Base-by-base conservation (phyloP, 352 stramenopile genomes). In the Aphanomyces cochlioides region DNA sequence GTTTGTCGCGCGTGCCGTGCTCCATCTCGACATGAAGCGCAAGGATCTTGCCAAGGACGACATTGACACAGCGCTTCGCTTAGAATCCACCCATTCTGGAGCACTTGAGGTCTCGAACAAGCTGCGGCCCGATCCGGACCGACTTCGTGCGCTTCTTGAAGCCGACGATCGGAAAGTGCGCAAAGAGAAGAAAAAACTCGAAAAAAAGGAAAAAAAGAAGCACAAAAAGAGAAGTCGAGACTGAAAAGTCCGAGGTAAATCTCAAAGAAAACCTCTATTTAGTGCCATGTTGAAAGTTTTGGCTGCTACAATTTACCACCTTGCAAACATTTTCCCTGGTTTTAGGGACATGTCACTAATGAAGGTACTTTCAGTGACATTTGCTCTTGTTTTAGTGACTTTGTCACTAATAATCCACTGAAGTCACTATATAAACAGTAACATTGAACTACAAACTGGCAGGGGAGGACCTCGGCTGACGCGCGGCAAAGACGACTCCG, bases 131-230 rank as follows among this genome's bases (percentile, higher is more conserved):
- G 63, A 70, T 34, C 47, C 50, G 4, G 36, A 70, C 17, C 64
- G 64, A 4, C 21, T 70, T 10, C 53, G 53, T 7, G 43, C 53
- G 28, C 54, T 70, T 48, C 39, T 70, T 19, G 36, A 70, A 63
- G 36, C 37, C 10, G 64, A 70, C 19, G 47, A 61, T 5, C 15
- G 28, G 39, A n/a, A 43, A 21, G 4, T 10, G 15, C 8, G n/a
- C 39, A 70, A 70, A 39, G 40, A 70, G 7, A 50, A 70, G 40
- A 70, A 70, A 37, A 70, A 69, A 56, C 21, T 56, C 38, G 12
- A 36, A 5, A 69, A 70, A 53, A 61, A 70, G n/a, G 54, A 67
- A 67, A 53, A 56, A 56, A 40, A 67, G 40, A 67, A 56, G 54
- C 47, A 57, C 59, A 56, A 67, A 57, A 67, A 67, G 21, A 67